Evolutionary conservation across 2,329 filamentous ascomycete species (phyloP), one percentile per base, ranked within the genome.

Genomic region (Drechmeria coniospora): DNA sequence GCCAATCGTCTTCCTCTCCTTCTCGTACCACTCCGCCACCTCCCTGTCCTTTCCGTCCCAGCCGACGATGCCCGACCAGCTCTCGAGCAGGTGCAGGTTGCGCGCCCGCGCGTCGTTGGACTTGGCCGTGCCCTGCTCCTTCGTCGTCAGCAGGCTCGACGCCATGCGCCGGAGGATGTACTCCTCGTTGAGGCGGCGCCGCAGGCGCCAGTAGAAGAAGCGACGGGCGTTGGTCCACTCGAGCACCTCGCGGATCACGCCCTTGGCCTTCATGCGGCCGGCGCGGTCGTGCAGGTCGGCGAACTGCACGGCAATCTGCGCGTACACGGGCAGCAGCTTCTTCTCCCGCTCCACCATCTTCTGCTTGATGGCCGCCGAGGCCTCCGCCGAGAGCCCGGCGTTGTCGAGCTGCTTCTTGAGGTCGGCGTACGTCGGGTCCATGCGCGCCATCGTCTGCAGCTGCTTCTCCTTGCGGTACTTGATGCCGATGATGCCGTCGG

Each of bases 171-270:
- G 90, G 53, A 98, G 68, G 44, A 98, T 83, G 56, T 92, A 82
- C 61, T 98, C 90, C 62, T 98, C 90, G 57, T 92, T 95, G 50
- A 98, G 68, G 59, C 90, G 75, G 51, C 90, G 80, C 56, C 92
- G 86, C 36, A 94, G 77, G 57, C 90, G 87, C 90, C 92, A 98
- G 79, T 95, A 98, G 68, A 98, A 95, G 81, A 90, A 95, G 49
- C 87, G 79, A 39, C 90, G 78, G 8, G 87, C 77, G 44, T 93
- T 79, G 51, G 72, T 66, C 90, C 87, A 95, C 46, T 78, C 70
- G 22, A 98, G 68, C 9, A 74, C 61, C 44, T 80, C 71, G 37
- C 90, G 83, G 46, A 98, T 93, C 32, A 79, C 77, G 36, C 84
- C 79, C 75, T 98, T 98, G 56, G 90, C 90, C 63, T 93, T 74